Base-by-base conservation (phyloP, 169 alveolate genomes). In the Babesia bovis region DNA sequence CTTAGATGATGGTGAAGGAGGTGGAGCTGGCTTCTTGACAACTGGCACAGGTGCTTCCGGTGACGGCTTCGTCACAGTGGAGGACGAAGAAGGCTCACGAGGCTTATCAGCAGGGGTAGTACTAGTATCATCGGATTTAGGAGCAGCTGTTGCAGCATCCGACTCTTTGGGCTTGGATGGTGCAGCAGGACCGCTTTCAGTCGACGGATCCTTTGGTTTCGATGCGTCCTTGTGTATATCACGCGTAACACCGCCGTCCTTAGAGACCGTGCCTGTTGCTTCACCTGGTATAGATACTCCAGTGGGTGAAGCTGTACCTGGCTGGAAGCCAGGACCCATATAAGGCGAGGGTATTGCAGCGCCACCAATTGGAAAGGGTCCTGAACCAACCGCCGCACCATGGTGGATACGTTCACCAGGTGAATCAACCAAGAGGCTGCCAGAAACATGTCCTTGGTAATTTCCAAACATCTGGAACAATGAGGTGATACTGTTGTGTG, bases 391-490 rank as follows among this genome's bases (percentile, higher is more conserved):
- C 17, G 6, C 26, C 19, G 19, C 12, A 19, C 12, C 6, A 19
- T 47, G 15, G 13, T 38, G 45, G n/a, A n/a, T n/a, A n/a, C n/a
- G n/a, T n/a, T n/a, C n/a, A n/a, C 55, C 55, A 13, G 3, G 44
- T 28, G 73, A 4, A 4, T 21, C 61, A 6, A 13, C 6, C 26
- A 19, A 35, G 42, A 19, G 42, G 12, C 26, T 23, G 30, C 52
- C 51, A 0, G 30, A 2, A 0, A 41, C 51, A 25, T n/a, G 35
- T 1, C 61, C 61, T 30, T 63, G 73, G 60, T 3, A 10, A 1
- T 26, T 10, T 4, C 73, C 73, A 3, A 63, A 63, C 73, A 63
- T 63, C 60, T 63, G 73, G 50, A 63, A 47, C 19, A 63, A 60
- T 6, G 73, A 63, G 3, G 41, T 49, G n/a, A 63, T n/a, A 33